Evolutionary conservation across 441 rosid genomes (phyloP).

Genomic region (Erodium texanum): DNA sequence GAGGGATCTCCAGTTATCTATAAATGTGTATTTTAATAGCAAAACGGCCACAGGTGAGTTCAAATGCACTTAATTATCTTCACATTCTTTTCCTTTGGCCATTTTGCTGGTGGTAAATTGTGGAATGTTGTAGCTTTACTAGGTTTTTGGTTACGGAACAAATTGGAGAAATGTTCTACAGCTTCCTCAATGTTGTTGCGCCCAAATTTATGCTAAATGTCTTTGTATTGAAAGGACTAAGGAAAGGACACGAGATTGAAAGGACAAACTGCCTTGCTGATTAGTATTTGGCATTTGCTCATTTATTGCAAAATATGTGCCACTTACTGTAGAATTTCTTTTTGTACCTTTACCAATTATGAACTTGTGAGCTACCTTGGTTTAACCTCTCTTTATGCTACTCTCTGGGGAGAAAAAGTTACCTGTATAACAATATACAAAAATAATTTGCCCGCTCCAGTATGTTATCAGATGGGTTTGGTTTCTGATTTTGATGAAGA

Average conservation of each 20-base stretch:
- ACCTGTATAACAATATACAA: not conserved
- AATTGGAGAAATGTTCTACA: not conserved
- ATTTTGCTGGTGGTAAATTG: not conserved
- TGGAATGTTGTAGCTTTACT: not conserved
- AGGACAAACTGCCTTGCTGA: not conserved
- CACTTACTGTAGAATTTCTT: not conserved
- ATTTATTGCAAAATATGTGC: not conserved
- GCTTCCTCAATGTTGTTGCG: conserved; percentile 5
- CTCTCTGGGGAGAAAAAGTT: not conserved
- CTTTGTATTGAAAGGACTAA: not conserved
- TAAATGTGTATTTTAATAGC: conserved; percentile 68
- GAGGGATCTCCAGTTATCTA: conserved; percentile 84
- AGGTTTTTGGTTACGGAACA: conserved; percentile 10
- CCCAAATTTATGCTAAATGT: not conserved
- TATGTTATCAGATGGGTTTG: not conserved
- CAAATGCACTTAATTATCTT: conserved; percentile 6
- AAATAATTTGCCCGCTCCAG: not conserved
- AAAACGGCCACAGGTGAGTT: conserved; percentile 66
- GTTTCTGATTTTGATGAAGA: not conserved
- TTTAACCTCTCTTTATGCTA: not conserved
- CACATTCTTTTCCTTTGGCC: not conserved
- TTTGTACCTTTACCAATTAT: not conserved
- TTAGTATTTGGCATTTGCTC: too few species aligned
- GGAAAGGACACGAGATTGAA: not conserved
- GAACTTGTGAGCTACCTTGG: not conserved